Percentiles rank a stretch among this genome's conserved stretches.
Evolutionary conservation across 441 rosid genomes (phyloP).

Genomic region (Pelargonium myrrhifolium): DNA sequence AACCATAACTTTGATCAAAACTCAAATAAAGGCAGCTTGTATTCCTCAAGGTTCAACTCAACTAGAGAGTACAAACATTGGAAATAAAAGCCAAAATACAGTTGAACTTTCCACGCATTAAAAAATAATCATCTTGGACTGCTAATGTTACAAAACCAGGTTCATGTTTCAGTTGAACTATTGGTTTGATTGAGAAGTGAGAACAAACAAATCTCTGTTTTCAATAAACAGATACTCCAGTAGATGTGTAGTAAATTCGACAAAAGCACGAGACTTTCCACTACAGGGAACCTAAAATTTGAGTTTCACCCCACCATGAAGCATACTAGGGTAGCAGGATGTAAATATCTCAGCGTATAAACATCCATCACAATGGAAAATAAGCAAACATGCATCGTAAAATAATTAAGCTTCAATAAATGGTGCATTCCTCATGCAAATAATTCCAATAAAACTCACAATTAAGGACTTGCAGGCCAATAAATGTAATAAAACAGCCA

Average conservation of each 20-base stretch:
- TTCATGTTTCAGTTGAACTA: background rate
- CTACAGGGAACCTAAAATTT: too few relatives aligned
- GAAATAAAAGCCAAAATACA: conserved; percentile 7
- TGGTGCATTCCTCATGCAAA: background rate
- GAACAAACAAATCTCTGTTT: background rate
- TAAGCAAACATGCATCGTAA: background rate
- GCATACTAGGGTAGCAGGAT: too few relatives aligned
- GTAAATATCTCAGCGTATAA: background rate
- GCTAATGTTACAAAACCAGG: background rate
- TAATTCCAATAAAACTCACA: background rate
- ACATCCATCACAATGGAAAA: background rate
- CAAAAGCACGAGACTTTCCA: background rate
- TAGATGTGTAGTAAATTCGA: background rate
- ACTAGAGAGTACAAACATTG: background rate
- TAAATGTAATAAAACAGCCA: background rate
- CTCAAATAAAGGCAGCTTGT: background rate
- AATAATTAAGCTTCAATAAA: background rate
- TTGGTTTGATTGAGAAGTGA: background rate
- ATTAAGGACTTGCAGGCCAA: background rate
- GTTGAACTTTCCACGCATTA: background rate
- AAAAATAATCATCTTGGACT: background rate
- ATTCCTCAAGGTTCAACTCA: conserved; percentile 6
- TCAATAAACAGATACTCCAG: background rate
- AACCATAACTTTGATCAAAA: background rate
- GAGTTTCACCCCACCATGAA: too few relatives aligned